phyloP scores from a whole-genome alignment of 164 flowering plant genomes.

The Paratinospora sagittata region DNA sequence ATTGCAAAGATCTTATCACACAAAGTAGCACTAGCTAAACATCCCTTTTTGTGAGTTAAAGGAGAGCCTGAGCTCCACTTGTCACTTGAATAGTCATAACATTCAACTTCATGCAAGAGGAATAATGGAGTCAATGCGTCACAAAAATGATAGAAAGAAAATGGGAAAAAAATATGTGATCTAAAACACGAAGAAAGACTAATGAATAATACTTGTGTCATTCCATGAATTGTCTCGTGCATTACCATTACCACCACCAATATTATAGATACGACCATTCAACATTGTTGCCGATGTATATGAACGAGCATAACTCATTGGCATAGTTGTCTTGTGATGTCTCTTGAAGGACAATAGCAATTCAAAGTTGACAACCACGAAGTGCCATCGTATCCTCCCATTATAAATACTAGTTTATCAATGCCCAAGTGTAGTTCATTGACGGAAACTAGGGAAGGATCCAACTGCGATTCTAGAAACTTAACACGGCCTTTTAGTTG shows the following conservation, averaged over 20 bases:
- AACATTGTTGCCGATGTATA: constrained; percentile 51
- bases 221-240: constrained; percentile 39
- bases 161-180: neutral
- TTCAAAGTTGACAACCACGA: constrained; percentile 57
- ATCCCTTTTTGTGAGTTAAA: constrained; percentile 49
- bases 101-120: constrained; percentile 51
- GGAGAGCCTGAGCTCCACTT: constrained; percentile 56
- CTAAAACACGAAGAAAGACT: neutral
- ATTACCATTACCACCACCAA: constrained; percentile 70
- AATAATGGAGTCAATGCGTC: neutral
- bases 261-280: constrained; percentile 46
- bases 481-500: constrained; percentile 33
- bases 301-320: constrained; percentile 61
- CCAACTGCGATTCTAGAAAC: constrained; percentile 31
- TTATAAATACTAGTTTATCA: constrained; percentile 40
- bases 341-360: constrained; percentile 48
- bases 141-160: neutral
- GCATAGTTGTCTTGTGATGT: constrained; percentile 38
- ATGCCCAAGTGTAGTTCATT: constrained; percentile 23
- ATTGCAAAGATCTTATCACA: constrained; percentile 60
- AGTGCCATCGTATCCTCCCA: constrained; percentile 75
- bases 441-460: constrained; percentile 10
- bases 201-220: constrained; percentile 59
- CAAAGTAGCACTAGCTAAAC: constrained; percentile 56
- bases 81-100: constrained; percentile 39